Conservation (phyloP, 2,329 filamentous ascomycete genomes). For the Rutstroemia sydowiana region DNA sequence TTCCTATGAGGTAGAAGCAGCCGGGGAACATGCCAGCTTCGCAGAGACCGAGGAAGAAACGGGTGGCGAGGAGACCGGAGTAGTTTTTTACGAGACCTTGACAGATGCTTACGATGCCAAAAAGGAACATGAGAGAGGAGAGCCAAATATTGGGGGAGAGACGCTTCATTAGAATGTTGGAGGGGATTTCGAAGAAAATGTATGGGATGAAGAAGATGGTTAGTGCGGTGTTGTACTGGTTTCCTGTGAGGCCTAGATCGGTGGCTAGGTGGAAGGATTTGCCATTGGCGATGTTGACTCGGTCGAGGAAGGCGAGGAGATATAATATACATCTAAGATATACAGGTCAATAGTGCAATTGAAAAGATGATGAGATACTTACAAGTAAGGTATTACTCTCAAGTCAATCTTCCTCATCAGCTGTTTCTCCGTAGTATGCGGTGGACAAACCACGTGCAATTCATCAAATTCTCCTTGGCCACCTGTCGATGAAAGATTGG, state of each 20-base stretch:
- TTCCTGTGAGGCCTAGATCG: conserved; percentile 53
- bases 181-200: conserved; percentile 63
- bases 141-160: conserved; percentile 65
- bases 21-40: conserved; percentile 73
- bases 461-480: conserved; percentile 21
- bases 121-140: conserved; percentile 64
- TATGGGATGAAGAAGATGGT: conserved; percentile 81
- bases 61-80: conserved; percentile 66
- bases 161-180: conserved; percentile 64
- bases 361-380: not conserved
- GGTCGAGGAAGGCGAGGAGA: conserved; percentile 60
- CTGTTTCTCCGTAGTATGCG: conserved; percentile 44
- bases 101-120: conserved; percentile 42
- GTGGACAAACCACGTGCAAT: conserved; percentile 25
- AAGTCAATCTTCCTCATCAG: conserved; percentile 65
- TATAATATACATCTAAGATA: conserved; percentile 49
- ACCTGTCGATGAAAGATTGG: conserved; percentile 11
- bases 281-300: conserved; percentile 77
- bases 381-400: conserved; percentile 64
- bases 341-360: not conserved
- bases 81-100: conserved; percentile 51
- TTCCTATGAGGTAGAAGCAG: conserved; percentile 68
- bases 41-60: conserved; percentile 78
- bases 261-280: conserved; percentile 55
- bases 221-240: conserved; percentile 66